phyloP scores from a whole-genome alignment of 176 grass and related monocot species.

The Zizania latifolia region DNA sequence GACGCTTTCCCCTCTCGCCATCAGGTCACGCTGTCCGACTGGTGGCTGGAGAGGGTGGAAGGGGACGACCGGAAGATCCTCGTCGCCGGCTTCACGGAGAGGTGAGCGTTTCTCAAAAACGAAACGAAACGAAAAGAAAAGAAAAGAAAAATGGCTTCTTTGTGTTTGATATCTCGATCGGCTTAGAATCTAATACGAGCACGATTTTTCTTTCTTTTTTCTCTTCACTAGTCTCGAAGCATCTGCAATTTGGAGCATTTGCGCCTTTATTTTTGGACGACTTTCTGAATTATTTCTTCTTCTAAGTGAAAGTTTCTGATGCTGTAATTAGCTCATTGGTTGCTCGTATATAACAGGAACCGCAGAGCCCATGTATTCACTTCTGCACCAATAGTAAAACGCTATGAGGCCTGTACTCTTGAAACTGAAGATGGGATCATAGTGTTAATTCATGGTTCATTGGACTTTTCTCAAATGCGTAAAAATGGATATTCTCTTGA shows the following conservation, averaged over 20 bases:
- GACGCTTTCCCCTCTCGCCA: background rate
- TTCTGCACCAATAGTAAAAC: conserved; percentile 20
- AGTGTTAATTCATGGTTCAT: background rate
- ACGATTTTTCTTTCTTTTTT: background rate
- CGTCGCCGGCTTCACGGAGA: background rate
- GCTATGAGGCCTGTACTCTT: background rate
- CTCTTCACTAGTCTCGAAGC: background rate
- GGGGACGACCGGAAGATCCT: conserved; percentile 16
- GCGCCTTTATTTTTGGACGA: background rate
- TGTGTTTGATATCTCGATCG: background rate
- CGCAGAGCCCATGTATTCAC: background rate
- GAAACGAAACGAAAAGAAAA: background rate
- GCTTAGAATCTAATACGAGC: background rate
- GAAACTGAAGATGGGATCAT: conserved; percentile 17
- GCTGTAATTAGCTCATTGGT: background rate
- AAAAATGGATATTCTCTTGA: background rate
- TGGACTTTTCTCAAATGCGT: background rate
- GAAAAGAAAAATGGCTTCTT: too few species aligned
- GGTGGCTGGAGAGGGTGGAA: conserved; percentile 32
- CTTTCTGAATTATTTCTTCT: conserved; percentile 13
- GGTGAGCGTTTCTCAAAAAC: background rate
- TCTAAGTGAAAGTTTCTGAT: background rate
- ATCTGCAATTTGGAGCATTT: background rate
- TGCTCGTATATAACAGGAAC: conserved; percentile 21
- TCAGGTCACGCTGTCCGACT: conserved; percentile 15